Conservation (phyloP, 2,329 filamentous ascomycete species). For the Fusarium succisae region DNA sequence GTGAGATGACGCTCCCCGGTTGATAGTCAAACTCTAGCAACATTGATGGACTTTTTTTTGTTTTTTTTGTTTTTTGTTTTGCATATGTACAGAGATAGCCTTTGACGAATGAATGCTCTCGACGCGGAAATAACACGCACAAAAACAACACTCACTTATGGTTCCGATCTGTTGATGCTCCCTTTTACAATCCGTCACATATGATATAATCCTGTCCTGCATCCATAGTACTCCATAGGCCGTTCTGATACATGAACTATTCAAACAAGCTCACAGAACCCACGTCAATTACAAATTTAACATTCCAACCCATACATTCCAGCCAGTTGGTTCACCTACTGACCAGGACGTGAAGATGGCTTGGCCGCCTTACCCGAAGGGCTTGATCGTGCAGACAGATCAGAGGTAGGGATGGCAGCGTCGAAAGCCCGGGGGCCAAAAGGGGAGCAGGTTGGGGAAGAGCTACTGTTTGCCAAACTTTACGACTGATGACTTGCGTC, state of each 20-base stretch:
- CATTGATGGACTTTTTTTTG: neutral
- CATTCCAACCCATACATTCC: constrained; percentile 40
- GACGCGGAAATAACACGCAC: neutral
- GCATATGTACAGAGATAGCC: neutral
- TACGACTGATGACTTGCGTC: constrained; percentile 33
- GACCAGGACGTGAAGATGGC: constrained; percentile 22
- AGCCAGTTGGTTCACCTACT: constrained; percentile 31
- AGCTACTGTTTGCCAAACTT: constrained; percentile 33
- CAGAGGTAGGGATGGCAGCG: constrained; percentile 16
- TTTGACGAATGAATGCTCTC: neutral
- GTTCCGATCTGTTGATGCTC: neutral
- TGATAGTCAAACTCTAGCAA: neutral
- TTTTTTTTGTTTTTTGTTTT: neutral
- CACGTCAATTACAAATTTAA: constrained; percentile 13
- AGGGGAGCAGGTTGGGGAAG: constrained; percentile 18
- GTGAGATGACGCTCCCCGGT: constrained; percentile 2
- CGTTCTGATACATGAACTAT: neutral
- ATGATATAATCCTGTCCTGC: neutral
- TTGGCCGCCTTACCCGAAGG: constrained; percentile 35
- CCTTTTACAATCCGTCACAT: neutral
- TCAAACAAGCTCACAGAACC: constrained; percentile 5
- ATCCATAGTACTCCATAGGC: neutral
- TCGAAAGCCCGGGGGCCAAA: constrained; percentile 10
- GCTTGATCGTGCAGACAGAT: constrained; percentile 24
- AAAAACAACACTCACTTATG: neutral